Conservation (phyloP, 1,284 basidiomycete species). For the Phellinidium pouzarii region DNA sequence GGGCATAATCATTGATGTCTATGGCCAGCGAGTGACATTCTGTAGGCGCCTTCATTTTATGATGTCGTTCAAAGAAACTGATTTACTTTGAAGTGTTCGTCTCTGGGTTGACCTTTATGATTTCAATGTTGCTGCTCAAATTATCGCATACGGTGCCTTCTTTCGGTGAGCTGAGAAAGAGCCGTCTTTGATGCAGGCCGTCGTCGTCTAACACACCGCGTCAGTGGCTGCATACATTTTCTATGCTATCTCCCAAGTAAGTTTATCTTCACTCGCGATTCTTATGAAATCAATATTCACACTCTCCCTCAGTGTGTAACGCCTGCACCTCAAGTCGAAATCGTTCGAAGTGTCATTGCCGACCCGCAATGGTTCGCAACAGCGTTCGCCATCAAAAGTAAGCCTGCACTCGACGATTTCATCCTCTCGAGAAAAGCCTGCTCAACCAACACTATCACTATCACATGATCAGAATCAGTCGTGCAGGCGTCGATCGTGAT, state of each 20-base stretch:
- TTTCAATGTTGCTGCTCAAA: constrained; percentile 38
- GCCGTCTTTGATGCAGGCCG: background rate
- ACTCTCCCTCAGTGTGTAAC: constrained; percentile 29
- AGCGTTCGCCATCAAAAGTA: constrained; percentile 40
- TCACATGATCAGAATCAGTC: constrained; percentile 29
- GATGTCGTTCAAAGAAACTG: background rate
- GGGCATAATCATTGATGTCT: constrained; percentile 38
- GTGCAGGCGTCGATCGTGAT: constrained; percentile 41
- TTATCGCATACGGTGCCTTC: constrained; percentile 35
- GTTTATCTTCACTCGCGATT: background rate
- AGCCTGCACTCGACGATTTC: background rate
- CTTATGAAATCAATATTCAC: constrained; percentile 3
- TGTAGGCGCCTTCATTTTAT: constrained; percentile 25
- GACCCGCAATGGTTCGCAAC: constrained; percentile 40
- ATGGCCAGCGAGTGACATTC: constrained; percentile 36
- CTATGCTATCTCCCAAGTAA: constrained; percentile 37
- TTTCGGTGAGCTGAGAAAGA: constrained; percentile 28
- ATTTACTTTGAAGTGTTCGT: constrained; percentile 30
- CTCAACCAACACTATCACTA: no score
- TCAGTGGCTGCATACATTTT: constrained; percentile 39
- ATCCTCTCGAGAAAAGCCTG: background rate
- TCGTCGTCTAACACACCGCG: background rate
- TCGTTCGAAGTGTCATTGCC: constrained; percentile 36
- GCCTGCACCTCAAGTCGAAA: constrained; percentile 40
- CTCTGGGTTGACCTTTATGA: constrained; percentile 35